Percentiles rank a stretch among this genome's conserved stretches.
These are phyloP conservation scores for Xylaria sp. DNA, from an alignment of 2,329 filamentous ascomycete genomes.

Conservation along the genomic window DNA sequence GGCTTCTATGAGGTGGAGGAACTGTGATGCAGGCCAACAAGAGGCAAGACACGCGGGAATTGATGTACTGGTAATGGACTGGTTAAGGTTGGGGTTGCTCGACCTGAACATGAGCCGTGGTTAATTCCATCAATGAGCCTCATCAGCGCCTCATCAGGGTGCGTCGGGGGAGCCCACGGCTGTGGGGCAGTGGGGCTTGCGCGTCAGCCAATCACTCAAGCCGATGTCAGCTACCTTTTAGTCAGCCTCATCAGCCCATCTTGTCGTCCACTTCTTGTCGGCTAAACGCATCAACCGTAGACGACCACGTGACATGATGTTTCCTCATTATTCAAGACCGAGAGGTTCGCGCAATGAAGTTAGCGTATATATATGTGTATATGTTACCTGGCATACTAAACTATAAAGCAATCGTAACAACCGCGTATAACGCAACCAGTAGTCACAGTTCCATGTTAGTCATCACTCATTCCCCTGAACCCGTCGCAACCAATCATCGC, in stretches of 20 bases:
- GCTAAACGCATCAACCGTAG: neutral
- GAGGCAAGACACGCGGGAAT: neutral
- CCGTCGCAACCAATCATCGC: slow-evolving; percentile 87
- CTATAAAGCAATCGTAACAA: slow-evolving; percentile 19
- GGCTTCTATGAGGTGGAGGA: neutral
- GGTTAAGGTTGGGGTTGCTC: neutral
- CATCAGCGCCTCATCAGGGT: neutral
- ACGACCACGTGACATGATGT: neutral
- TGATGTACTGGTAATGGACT: neutral
- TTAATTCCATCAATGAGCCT: slow-evolving; percentile 9
- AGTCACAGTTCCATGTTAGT: neutral
- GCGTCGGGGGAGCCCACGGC: neutral
- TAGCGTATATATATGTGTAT: slow-evolving; percentile 16
- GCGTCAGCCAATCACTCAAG: slow-evolving; percentile 8
- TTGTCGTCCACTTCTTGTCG: neutral
- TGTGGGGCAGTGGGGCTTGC: slow-evolving; percentile 9
- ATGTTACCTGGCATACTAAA: slow-evolving; percentile 5
- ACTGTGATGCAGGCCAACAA: neutral
- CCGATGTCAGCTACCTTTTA: neutral
- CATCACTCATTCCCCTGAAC: slow-evolving; percentile 70
- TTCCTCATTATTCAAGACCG: neutral
- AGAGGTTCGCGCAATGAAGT: neutral
- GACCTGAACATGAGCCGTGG: neutral
- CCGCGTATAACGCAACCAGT: neutral
- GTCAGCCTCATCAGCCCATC: slow-evolving; percentile 2